Evolutionary conservation across 345 rosid species (phyloP), one percentile per base, ranked within the genome.

Genomic region (Anastatica hierochuntica): DNA sequence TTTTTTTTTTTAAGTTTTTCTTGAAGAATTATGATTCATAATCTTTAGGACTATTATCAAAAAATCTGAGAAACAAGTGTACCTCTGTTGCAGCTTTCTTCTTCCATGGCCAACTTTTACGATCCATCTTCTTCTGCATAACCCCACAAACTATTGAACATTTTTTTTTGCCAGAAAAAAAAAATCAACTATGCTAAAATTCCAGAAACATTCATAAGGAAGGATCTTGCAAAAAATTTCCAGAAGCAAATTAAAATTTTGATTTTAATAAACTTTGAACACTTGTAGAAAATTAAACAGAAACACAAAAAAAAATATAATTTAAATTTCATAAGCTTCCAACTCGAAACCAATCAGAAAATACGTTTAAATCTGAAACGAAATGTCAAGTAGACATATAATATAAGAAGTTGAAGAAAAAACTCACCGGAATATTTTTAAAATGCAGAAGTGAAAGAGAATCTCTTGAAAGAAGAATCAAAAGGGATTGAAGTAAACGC

Each of bases 31-130:
- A n/a, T n/a, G n/a, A n/a, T n/a, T n/a, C n/a, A n/a, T n/a, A n/a
- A n/a, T n/a, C n/a, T n/a, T n/a, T n/a, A n/a, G n/a, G n/a, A n/a
- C n/a, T n/a, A n/a, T n/a, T n/a, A n/a, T n/a, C n/a, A 59, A 11
- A 43, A 60, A 53, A 49, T 29, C 45, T 36, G 37, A 30, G 64
- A 8, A 29, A 29, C 2, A 36, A 30, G n/a, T 31, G 36, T 31
- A 79, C 87, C 18, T 87, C 98, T 0, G 95, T n/a, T n/a, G n/a
- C 80, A 18, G 97, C 83, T 55, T 88, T 92, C 72, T 81, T 92
- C 94, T 88, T 92, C 98, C 97, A 88, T 11, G 94, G 98, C 97
- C 98, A 92, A 52, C 89, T 78, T 69, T 88, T 77, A 40, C 89
- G 89, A 60, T 88, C 98, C 97, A 92, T 92, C 64, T 31, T 21